A percentile compares a stretch with the other conserved stretches of the same genome.
Evolutionary conservation across 352 stramenopile genomes (phyloP).

Genomic region (Pythium periplocum): DNA sequence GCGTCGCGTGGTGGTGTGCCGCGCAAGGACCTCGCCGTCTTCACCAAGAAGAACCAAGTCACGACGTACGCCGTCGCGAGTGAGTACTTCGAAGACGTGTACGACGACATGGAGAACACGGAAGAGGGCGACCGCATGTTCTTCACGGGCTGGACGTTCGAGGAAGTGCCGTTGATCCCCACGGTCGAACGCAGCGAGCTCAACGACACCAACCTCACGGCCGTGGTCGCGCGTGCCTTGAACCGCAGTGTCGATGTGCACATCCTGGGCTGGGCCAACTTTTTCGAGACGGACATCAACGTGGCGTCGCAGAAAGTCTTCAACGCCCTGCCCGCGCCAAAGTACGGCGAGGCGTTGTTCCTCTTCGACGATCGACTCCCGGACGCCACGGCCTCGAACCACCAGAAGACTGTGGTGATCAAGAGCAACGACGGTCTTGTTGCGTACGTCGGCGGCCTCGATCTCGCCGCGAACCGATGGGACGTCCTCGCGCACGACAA

Average conservation of each 20-base stretch:
- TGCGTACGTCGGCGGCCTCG: constrained; percentile 48
- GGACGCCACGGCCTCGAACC: constrained; percentile 24
- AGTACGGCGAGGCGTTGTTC: constrained; percentile 20
- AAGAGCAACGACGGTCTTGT: constrained; percentile 15
- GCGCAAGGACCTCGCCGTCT: constrained; percentile 38
- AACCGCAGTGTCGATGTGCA: constrained; percentile 37
- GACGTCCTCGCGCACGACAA: constrained; percentile 46
- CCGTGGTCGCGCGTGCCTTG: constrained; percentile 16
- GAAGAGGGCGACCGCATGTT: constrained; percentile 34
- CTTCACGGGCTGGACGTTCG: constrained; percentile 56
- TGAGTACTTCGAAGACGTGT: constrained; percentile 46
- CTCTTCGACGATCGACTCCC: constrained; percentile 52
- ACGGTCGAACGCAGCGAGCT: constrained; percentile 11
- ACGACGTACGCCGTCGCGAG: constrained; percentile 30
- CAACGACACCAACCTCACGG: constrained; percentile 24
- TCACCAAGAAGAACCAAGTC: constrained; percentile 44
- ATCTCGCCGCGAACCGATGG: constrained; percentile 55
- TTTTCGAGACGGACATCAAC: constrained; percentile 49
- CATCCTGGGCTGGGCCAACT: constrained; percentile 60
- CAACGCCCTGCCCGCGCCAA: constrained; percentile 27
- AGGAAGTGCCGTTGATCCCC: constrained; percentile 54
- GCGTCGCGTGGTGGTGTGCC: constrained; percentile 33
- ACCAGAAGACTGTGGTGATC: constrained; percentile 46
- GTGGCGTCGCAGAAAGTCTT: constrained; percentile 46
- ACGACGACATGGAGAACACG: constrained; percentile 32